phyloP scores from a whole-genome alignment of 306 rosid genomes.

The Citrullus amarus region DNA sequence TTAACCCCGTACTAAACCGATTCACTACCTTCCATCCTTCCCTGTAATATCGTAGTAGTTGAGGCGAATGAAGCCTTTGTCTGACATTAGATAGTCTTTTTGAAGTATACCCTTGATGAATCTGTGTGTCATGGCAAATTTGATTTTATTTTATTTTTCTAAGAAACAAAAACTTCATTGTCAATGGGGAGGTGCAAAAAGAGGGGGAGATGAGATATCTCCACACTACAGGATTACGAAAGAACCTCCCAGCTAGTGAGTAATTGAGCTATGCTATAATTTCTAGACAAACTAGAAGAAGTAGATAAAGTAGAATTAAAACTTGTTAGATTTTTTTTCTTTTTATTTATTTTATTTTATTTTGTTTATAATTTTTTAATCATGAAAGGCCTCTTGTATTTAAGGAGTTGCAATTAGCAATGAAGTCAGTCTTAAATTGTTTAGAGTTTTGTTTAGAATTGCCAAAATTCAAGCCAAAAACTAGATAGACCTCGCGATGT shows the following conservation, averaged over 20 bases:
- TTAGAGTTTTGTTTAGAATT: neutral
- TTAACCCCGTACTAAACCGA: neutral
- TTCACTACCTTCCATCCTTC: neutral
- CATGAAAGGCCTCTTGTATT: neutral
- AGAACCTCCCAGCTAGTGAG: neutral
- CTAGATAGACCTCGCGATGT: neutral
- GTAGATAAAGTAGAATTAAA: neutral
- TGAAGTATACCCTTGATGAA: neutral
- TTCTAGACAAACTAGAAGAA: neutral
- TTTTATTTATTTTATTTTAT: too few species aligned
- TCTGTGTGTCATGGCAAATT: neutral
- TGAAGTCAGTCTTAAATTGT: neutral
- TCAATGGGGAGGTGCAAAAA: neutral
- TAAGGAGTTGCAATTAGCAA: neutral
- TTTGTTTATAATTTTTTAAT: neutral
- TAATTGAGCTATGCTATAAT: neutral
- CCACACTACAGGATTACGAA: neutral
- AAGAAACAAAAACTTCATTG: neutral
- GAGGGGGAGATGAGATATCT: neutral
- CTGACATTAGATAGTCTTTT: neutral
- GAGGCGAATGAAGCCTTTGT: neutral
- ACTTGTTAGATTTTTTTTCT: neutral
- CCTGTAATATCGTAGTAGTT: neutral
- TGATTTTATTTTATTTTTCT: neutral
- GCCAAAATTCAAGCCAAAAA: neutral